A percentile compares a stretch with the other conserved stretches of the same genome.
phyloP scores from a whole-genome alignment of 2,329 filamentous ascomycete species.

The Botryotinia convoluta region DNA sequence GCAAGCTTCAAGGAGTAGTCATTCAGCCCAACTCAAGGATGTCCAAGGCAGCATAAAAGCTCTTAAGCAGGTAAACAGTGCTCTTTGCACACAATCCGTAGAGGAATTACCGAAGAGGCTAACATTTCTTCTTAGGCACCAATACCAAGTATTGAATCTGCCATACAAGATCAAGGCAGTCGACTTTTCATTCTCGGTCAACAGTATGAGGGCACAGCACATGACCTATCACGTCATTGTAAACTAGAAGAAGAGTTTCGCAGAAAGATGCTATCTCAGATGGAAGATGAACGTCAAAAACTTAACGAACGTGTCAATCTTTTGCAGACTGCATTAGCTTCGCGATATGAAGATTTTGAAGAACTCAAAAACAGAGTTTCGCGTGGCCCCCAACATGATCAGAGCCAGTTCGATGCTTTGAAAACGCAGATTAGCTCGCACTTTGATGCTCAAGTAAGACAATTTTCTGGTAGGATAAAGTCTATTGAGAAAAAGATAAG shows the following conservation, averaged over 20 bases:
- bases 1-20: background rate
- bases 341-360: background rate
- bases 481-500: background rate
- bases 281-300: background rate
- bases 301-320: background rate
- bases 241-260: background rate
- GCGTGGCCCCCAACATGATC: background rate
- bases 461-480: slow-evolving; percentile 1
- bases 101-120: background rate
- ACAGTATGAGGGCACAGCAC: background rate
- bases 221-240: slow-evolving; percentile 9
- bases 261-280: background rate
- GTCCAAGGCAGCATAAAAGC: background rate
- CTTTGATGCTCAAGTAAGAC: background rate
- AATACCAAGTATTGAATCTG: slow-evolving; percentile 1
- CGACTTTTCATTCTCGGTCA: background rate
- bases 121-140: background rate
- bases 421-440: slow-evolving; percentile 4
- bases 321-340: slow-evolving; percentile 7
- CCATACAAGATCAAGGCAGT: background rate
- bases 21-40: background rate
- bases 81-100: background rate
- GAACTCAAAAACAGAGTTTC: background rate
- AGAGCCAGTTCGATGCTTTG: background rate
- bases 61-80: slow-evolving; percentile 11